Evolutionary conservation across 2,329 filamentous ascomycete species (phyloP).

Genomic region (Fusarium vanettenii): DNA sequence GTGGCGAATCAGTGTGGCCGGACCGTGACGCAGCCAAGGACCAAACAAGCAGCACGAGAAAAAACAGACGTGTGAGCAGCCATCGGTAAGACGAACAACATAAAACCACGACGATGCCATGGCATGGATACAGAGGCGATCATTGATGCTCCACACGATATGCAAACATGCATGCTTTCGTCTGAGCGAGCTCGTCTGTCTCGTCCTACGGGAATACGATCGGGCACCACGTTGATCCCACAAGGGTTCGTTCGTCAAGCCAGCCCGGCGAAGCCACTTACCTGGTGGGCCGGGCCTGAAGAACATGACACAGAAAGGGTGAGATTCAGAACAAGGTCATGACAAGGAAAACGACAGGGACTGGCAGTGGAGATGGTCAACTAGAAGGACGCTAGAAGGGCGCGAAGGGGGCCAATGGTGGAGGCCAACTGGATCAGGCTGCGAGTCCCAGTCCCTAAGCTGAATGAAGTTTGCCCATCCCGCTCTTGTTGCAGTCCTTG

Average conservation of each 20-base stretch:
- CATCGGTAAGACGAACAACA: not conserved
- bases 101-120: not conserved
- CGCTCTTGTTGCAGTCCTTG: not conserved
- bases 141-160: slow-evolving; percentile 5
- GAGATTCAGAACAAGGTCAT: slow-evolving; percentile 5
- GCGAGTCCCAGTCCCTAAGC: not conserved
- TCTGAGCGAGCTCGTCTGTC: not conserved
- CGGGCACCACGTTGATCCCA: slow-evolving; percentile 12
- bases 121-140: not conserved
- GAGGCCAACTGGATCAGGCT: slow-evolving; percentile 6
- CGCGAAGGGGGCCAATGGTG: slow-evolving; percentile 28
- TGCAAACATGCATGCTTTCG: slow-evolving; percentile 5
- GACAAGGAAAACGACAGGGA: slow-evolving; percentile 9
- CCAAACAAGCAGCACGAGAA: not conserved
- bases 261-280: slow-evolving; percentile 15
- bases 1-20: slow-evolving; percentile 33
- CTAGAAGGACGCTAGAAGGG: slow-evolving; percentile 46
- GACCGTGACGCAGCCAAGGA: slow-evolving; percentile 25
- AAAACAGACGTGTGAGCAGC: not conserved
- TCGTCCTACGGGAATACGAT: slow-evolving; percentile 12
- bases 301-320: slow-evolving; percentile 5
- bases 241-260: not conserved
- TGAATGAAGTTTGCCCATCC: not conserved
- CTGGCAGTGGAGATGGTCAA: slow-evolving; percentile 14
- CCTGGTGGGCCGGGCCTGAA: not conserved